Base-by-base conservation (phyloP, 495 filamentous ascomycete species). In the Antarctomyces pellizariae region DNA sequence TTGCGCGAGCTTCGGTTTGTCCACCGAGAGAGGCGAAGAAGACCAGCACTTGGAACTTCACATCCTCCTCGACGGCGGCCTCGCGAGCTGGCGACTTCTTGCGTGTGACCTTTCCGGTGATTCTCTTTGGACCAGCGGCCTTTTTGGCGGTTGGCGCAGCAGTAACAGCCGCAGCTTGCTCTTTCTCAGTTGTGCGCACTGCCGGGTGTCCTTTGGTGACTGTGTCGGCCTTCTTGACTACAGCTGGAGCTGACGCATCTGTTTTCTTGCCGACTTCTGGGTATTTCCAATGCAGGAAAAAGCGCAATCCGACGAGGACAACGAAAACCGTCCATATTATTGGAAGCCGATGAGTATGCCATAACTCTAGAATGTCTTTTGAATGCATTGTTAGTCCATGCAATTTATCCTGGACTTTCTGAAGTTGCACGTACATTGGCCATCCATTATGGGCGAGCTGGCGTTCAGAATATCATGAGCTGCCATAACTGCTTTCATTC, bases 21-120 rank as follows among this genome's bases (percentile, higher is more conserved):
- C 63, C 74, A 11, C 74, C 84, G 33, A 92, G 52, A 5, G 80
- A 86, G 4, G 77, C 80, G 46, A 66, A 95, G 53, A 93, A 93
- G 2, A 93, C 55, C 12, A 90, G 48, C 1, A 71, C 60, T 41
- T 90, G 80, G 19, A 90, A 67, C 28, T 53, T 53, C 16, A 48
- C 39, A 23, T 44, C 30, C 13, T 22, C 35, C 24, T 42, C 34
- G 25, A 19, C 7, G 22, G 10, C 30, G 22, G 42, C 33, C 32
- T 35, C 31, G 6, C 33, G 26, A 2, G 22, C 26, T 9, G 44
- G 43, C 6, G 36, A 24, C 29, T 42, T 56, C 18, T 37, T 41
- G 30, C 45, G 22, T 24, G 51, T 43, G 22, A 41, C 7, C 15
- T 37, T 54, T 16, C 62, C 60, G 22, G 56, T 56, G 30, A 64